Evolutionary conservation across 73 alveolate genomes (phyloP), one percentile per base, ranked within the genome.

Genomic region (Paramecium sexaurelia): DNA sequence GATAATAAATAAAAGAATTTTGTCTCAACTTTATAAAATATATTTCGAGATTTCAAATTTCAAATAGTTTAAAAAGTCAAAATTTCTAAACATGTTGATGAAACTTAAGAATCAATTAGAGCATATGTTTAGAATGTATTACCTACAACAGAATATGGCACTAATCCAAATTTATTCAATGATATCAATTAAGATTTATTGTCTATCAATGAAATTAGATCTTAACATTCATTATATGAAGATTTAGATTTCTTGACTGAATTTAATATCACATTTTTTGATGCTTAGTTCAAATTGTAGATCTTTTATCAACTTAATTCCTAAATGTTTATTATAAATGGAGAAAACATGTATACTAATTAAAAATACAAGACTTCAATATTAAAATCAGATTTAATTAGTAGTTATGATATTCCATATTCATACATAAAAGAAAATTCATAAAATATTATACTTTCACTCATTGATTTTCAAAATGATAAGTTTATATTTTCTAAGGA

Each of bases 121-220:
- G 55, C 33, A 9, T 78, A 78, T 78, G 90, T 78, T 1, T 36
- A 78, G 10, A 78, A 78, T 33, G 43, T 78, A 1, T 20, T 78
- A 45, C 90, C 90, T 78, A 78, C 90, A n/a, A 78, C 90, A 19
- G 90, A 78, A 45, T 78, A 78, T 78, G 90, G 90, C 7, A 78
- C 68, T 43, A 33, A 41, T 39, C 90, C 68, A 17, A 45, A 27
- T 27, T 29, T 61, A 32, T 61, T 61, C 26, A 26, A 29, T 32
- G 83, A 61, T 4, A n/a, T 51, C 7, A 51, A n/a, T 51, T 17
- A 51, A 51, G 67, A 51, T 51, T 51, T 17, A 17, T n/a, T 51
- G 7, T 51, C 67, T 17, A n/a, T n/a, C n/a, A n/a, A n/a, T n/a
- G 67, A 51, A 17, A 29, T 17, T 0, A 51, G 17, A 51, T 51